Base-by-base conservation (phyloP, 148 eudicot species). In the Pharnaceum exiguum region DNA sequence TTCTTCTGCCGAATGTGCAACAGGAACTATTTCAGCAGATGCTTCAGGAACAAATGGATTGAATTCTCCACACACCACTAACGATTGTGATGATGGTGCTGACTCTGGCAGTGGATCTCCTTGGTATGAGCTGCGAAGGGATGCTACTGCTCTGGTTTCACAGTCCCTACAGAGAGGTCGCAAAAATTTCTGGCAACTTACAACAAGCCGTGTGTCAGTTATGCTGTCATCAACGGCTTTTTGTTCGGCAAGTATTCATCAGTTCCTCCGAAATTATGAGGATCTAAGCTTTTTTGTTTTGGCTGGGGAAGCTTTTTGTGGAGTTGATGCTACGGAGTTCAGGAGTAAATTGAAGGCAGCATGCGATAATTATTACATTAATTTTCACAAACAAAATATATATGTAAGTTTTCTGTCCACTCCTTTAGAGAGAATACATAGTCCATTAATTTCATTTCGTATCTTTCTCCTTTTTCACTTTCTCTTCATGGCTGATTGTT, bases 291-390 rank as follows among this genome's bases (percentile, higher is more conserved):
- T 83, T 55, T 93, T 85, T 62, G 73, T 88, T 67, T 57, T 85
- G 75, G 86, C 90, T 58, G 98, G 96, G 59, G 96, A 93, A 74
- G 81, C 98, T 67, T 93, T 93, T 64, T 85, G 90, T 76, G 96
- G 85, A 55, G 65, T 57, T 42, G 80, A 93, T 68, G 98, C 90
- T 57, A 62, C 77, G 60, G 98, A 93, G 48, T 88, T 88, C 65
- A 80, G 89, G 70, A 83, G 71, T 53, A 85, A 85, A 58, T 68
- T 93, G 59, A 93, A 76, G 75, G 53, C 70, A 43, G 82, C 93
- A 31, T 93, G 98, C 68, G 96, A 79, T 75, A 75, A 67, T 71
- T 93, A 93, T 66, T 85, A 75, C 59, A 43, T 57, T 59, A 77
- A 86, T 67, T 88, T 85, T 75, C 98, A 93, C 68, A 83, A 88